phyloP scores from a whole-genome alignment of 768 basidiomycete genomes.

The Termitomyces eurrhizus region DNA sequence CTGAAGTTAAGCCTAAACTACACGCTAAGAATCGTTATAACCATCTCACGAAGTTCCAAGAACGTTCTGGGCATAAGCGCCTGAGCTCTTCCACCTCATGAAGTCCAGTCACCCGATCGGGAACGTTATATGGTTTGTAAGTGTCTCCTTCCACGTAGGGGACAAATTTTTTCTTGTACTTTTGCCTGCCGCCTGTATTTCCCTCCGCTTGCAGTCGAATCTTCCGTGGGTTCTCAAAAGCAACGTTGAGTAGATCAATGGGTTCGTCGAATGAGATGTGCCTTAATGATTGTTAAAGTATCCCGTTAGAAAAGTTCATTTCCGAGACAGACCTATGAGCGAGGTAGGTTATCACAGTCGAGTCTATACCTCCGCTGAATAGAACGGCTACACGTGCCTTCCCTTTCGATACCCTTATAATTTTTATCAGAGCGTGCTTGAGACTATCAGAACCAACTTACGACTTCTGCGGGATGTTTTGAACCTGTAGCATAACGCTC shows the following conservation, averaged over 20 bases:
- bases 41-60: slow-evolving; percentile 80
- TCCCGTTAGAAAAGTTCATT: background rate
- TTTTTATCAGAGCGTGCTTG: background rate
- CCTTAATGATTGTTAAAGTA: slow-evolving; percentile 33
- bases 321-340: slow-evolving; percentile 57
- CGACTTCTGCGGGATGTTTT: slow-evolving; percentile 56
- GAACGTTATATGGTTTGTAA: slow-evolving; percentile 63
- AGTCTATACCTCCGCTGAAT: slow-evolving; percentile 97
- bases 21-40: background rate
- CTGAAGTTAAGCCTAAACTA: background rate
- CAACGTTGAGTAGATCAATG: slow-evolving; percentile 90
- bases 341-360: slow-evolving; percentile 75
- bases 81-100: slow-evolving; percentile 76
- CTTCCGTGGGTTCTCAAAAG: slow-evolving; percentile 93
- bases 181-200: slow-evolving; percentile 41
- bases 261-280: slow-evolving; percentile 73
- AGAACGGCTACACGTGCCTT: slow-evolving; percentile 73
- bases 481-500: slow-evolving; percentile 68
- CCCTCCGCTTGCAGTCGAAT: slow-evolving; percentile 44
- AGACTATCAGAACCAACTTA: slow-evolving; percentile 20
- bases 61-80: slow-evolving; percentile 68
- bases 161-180: slow-evolving; percentile 31
- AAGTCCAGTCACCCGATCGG: slow-evolving; percentile 82
- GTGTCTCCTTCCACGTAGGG: slow-evolving; percentile 15
- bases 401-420: slow-evolving; percentile 22